These are phyloP conservation scores for Pyrrhoderma noxium DNA, from an alignment of 1,284 basidiomycete species.

Conservation along the genomic window DNA sequence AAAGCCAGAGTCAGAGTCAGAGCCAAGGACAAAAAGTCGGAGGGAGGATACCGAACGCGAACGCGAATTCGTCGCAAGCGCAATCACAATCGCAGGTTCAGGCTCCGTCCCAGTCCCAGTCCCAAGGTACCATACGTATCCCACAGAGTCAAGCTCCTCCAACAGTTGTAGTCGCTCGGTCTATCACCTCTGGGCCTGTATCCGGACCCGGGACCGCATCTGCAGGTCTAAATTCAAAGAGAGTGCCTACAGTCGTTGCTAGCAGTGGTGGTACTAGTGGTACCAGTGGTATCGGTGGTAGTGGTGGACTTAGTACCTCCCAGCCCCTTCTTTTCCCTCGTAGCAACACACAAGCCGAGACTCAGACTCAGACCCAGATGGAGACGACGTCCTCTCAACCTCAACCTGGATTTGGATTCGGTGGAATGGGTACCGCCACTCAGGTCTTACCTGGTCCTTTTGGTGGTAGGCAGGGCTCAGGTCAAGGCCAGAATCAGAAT, in stretches of 20 bases:
- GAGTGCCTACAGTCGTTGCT: conserved; percentile 10
- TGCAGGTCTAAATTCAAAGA: conserved; percentile 1
- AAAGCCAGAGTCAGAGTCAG: conserved; percentile 3
- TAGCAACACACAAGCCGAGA: conserved; percentile 34
- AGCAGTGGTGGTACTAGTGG: no score
- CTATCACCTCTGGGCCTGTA: not conserved
- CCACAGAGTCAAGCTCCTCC: conserved; percentile 24
- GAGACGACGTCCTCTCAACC: conserved; percentile 34
- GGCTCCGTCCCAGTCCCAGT: not conserved
- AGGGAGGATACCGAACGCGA: not conserved
- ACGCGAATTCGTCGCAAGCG: not conserved
- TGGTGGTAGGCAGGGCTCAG: conserved; percentile 46
- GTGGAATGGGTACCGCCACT: conserved; percentile 50
- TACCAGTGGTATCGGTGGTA: not conserved
- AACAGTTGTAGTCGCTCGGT: conserved; percentile 20
- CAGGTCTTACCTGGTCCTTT: conserved; percentile 66
- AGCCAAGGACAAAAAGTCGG: not conserved
- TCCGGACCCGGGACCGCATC: not conserved
- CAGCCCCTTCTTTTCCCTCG: conserved; percentile 20
- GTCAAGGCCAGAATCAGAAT: no score
- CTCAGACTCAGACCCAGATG: conserved; percentile 18
- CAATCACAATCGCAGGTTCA: not conserved
- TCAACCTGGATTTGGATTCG: no score
- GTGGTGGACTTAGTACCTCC: not conserved
- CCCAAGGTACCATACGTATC: not conserved